Base-by-base conservation (phyloP, 2,329 filamentous ascomycete genomes). In the Penicillium sp. region DNA sequence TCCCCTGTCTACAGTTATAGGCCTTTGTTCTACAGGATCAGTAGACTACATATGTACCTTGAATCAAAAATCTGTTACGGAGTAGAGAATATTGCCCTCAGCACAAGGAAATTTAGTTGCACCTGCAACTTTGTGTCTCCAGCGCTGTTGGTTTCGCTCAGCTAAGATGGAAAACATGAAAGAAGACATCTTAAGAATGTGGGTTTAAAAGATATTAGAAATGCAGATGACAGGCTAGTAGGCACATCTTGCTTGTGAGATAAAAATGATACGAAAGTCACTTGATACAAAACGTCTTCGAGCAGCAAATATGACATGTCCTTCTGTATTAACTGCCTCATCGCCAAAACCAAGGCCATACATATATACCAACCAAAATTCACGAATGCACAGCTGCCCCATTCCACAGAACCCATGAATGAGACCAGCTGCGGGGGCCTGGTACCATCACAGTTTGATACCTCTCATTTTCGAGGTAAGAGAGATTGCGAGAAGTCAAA, bases 351-450 rank as follows among this genome's bases (percentile, higher is more conserved):
- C 12, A 4, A 29, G 1, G 4, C 12, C 12, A 42, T 28, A 19
- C n/a, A 42, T 28, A 42, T 28, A 19, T 8, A 28, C 17, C 38
- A 40, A 40, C 15, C 24, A 21, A 41, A 29, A 9, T 29, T 24
- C 8, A 38, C 13, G 1, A 29, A 21, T 1, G 12, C 4, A 4
- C 6, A 28, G 38, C 15, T 39, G 24, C 39, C 26, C 26, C 26
- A 21, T 31, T 42, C 39, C 39, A 42, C n/a, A 41, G 7, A 15
- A 4, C 26, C 26, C 39, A 41, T 12, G 26, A 29, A 9, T 24
- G 7, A 22, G 17, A 6, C 3, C 1, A 2, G 15, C 7, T 7
- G 1, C 4, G 2, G 3, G 19, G 15, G 1, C 26, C 13, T 3
- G 10, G 31, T 19, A 26, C 31, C 32, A 37, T 45, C 17, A 4